Base-by-base conservation (phyloP, 768 basidiomycete genomes). In the Clavaria fumosa region DNA sequence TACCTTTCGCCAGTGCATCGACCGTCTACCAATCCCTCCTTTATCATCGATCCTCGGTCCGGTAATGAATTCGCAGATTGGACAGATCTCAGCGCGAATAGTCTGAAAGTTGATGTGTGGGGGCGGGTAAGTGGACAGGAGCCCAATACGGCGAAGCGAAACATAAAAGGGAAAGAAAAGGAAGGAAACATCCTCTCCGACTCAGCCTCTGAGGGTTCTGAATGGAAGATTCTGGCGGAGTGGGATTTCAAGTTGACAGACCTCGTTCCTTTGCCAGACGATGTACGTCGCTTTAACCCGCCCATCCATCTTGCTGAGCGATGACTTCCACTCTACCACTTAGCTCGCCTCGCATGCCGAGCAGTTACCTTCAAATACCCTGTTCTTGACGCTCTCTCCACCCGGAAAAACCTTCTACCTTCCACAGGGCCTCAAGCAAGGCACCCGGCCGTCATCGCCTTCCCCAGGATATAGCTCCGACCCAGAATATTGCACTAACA, bases 11-110 rank as follows among this genome's bases (percentile, higher is more conserved):
- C 72, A 0, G 65, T 84, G 34, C 88, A 89, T 52, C 66, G 62
- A 17, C 80, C 86, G 3, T 91, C 89, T 1, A 89, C 80, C 1
- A 83, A 88, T 52, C 90, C 90, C 1, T 55, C 62, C 17, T 93
- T 88, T 47, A 38, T 63, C 1, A 57, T 82, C 12, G 75, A 89
- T 47, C 52, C 64, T 5, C 58, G 50, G 10, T 60, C 66, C 4
- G 53, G 60, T 22, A 55, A 53, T 19, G 74, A 77, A 34, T 77
- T 78, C 48, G 62, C 69, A 0, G 54, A 60, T 12, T 69, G 66
- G 57, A 63, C 66, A 1, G 63, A 81, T 47, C 52, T 68, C n/a
- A 67, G 67, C 44, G 62, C 64, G 2, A 57, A 66, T 33, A 61
- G 48, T 28, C 47, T 85, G 42, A 69, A 56, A 26, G 59, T 82